Percentiles rank a stretch among this genome's conserved stretches.
Evolutionary conservation across 176 grass and related monocot species (phyloP).

Genomic region (Tillandsia fasciculata): DNA sequence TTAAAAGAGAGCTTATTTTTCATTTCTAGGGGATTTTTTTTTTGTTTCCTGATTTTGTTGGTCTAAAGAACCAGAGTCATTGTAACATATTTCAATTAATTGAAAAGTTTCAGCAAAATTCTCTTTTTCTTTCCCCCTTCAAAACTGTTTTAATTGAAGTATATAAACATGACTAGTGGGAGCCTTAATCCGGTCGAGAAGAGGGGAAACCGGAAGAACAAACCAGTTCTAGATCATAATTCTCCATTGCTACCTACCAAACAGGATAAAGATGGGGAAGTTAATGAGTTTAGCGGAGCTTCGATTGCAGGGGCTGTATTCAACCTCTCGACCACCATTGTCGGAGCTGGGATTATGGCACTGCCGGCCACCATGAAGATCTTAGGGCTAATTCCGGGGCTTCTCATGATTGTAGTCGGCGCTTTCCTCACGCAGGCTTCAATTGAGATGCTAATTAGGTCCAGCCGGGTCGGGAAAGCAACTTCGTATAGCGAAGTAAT

Average conservation of each 20-base stretch:
- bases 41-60: not conserved
- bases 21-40: not conserved
- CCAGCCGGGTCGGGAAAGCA: conserved; percentile 57
- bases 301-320: conserved; percentile 80
- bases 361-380: conserved; percentile 94
- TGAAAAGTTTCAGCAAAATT: not conserved
- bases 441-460: conserved; percentile 71
- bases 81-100: not conserved
- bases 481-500: conserved; percentile 64
- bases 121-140: not conserved
- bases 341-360: conserved; percentile 94
- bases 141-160: not conserved
- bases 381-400: conserved; percentile 61
- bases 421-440: conserved; percentile 80
- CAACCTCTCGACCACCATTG: conserved; percentile 90
- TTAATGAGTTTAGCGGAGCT: conserved; percentile 63
- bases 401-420: conserved; percentile 66
- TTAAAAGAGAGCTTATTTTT: not conserved
- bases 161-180: conserved; percentile 30
- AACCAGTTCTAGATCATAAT: conserved; percentile 36
- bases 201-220: conserved; percentile 22
- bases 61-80: not conserved
- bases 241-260: conserved; percentile 61
- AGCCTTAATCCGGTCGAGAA: conserved; percentile 18
- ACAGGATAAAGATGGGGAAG: conserved; percentile 15